Conservation (phyloP, 2,329 filamentous ascomycete genomes). For the Colletotrichum euphorbiae region DNA sequence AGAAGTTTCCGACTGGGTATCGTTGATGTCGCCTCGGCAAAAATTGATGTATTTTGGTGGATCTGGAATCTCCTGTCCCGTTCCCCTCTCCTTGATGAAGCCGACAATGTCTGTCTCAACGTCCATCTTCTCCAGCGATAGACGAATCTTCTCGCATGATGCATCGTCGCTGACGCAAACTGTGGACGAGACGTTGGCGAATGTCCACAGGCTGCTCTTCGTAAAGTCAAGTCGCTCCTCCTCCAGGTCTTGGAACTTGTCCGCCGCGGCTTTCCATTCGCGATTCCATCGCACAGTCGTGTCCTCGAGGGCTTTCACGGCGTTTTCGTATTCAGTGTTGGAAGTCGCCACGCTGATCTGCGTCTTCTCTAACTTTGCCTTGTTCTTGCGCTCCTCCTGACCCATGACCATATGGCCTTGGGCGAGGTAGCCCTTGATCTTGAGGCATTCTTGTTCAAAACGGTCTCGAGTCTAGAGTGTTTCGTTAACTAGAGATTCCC, state of each 20-base stretch:
- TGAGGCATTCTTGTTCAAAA: conserved; percentile 97
- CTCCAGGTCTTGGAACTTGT: conserved; percentile 99
- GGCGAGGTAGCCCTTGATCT: conserved; percentile 98
- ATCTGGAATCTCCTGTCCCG: conserved; percentile 97
- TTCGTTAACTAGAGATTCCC: conserved; percentile 29
- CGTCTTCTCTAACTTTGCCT: conserved; percentile 98
- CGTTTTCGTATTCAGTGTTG: conserved; percentile 92
- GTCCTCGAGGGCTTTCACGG: conserved; percentile 93
- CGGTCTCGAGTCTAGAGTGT: conserved; percentile 79
- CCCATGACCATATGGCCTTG: conserved; percentile 99
- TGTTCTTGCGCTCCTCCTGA: conserved; percentile 98
- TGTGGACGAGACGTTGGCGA: conserved; percentile 96
- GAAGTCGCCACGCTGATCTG: conserved; percentile 93
- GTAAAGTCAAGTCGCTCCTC: conserved; percentile 97
- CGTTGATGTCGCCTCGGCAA: conserved; percentile 85
- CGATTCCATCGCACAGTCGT: conserved; percentile 96
- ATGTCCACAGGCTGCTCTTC: conserved; percentile 97
- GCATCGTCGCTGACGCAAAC: conserved; percentile 98
- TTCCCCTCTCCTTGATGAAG: conserved; percentile 91
- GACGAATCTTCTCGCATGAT: conserved; percentile 94
- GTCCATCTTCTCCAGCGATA: conserved; percentile 94
- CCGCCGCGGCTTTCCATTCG: conserved; percentile 97
- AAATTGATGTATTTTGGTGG: conserved; percentile 99
- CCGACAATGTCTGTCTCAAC: conserved; percentile 92
- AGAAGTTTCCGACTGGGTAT: conserved; percentile 83